Evolutionary conservation across 139 green algal genomes (phyloP), one percentile per base, ranked within the genome.

Genomic region (Pedinophyceae sp.): DNA sequence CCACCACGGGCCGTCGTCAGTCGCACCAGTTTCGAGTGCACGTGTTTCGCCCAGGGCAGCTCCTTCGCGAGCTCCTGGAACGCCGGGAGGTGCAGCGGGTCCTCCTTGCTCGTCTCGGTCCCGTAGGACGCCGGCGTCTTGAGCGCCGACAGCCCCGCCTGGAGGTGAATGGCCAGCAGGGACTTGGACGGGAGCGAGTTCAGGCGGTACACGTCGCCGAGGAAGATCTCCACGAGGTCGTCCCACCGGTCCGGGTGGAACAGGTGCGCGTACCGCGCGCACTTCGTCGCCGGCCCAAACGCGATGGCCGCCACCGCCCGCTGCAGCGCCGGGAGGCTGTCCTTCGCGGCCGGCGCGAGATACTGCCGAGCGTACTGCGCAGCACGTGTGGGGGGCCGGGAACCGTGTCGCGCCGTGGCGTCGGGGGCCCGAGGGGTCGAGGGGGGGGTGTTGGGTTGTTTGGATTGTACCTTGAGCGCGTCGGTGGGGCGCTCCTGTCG

Each of bases 31-130:
- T 87, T 92, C 55, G 74, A 88, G 63, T 76, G 72, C 39, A 70
- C 63, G 63, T 93, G 84, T 70, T 94, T 94, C 30, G 84, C 68
- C 45, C 63, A 85, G 1, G 88, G 88, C 58, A 96, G 72, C 3
- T 50, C 62, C 48, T 69, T 57, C 1, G 87, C 84, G 22, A 96
- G 74, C 20, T 62, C 30, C 22, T 73, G 62, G 65, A 93, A 89
- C 23, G 62, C 53, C 13, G 79, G 70, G 48, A 79, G 60, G 47
- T 77, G 72, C 58, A 94, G 58, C 2, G 87, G 86, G 66, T 94
- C 84, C 58, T 87, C 72, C 4, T 60, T 64, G 61, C 54, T 74
- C 62, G 62, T 59, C 19, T 27, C 27, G n/a, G 60, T 55, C 62
- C 72, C 57, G 55, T 78, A 73, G 49, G 60, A 76, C 17, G 59